Percentiles rank a stretch among this genome's conserved stretches.
Evolutionary conservation across 2,329 filamentous ascomycete genomes (phyloP).

Genomic region (Pleurostoma richardsiae): DNA sequence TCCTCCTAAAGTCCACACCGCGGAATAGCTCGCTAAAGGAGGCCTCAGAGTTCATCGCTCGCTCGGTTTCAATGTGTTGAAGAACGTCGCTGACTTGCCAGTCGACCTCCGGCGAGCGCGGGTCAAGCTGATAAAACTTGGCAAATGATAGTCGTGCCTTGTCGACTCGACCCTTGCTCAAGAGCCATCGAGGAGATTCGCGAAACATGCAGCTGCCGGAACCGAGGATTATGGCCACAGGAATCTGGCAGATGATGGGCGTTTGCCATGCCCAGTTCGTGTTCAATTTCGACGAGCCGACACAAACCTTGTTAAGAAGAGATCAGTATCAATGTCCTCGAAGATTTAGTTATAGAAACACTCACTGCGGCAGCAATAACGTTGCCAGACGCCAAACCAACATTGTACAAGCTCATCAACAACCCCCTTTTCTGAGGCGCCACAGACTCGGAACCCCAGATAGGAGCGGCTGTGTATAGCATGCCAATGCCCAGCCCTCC

Average conservation of each 20-base stretch:
- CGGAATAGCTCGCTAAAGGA: conserved; percentile 18
- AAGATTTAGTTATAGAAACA: not conserved
- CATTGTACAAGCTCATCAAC: conserved; percentile 16
- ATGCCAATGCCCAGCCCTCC: conserved; percentile 16
- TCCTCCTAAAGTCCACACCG: conserved; percentile 14
- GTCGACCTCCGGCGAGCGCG: conserved; percentile 13
- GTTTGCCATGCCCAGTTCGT: conserved; percentile 23
- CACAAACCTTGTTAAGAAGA: not conserved
- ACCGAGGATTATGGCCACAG: conserved; percentile 14
- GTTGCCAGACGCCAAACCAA: conserved; percentile 19
- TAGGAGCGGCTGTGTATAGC: conserved; percentile 10
- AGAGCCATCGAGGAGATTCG: conserved; percentile 19
- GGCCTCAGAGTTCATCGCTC: conserved; percentile 4
- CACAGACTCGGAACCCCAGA: conserved; percentile 18
- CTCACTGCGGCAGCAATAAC: conserved; percentile 16
- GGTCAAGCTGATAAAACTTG: conserved; percentile 13
- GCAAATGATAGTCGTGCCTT: conserved; percentile 15
- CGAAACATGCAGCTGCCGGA: conserved; percentile 13
- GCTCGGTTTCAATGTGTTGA: conserved; percentile 16
- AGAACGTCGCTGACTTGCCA: conserved; percentile 17
- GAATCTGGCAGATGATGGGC: conserved; percentile 21
- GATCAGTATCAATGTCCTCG: not conserved
- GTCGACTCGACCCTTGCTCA: conserved; percentile 13
- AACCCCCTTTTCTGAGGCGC: conserved; percentile 15
- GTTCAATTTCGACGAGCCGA: not conserved